Evolutionary conservation across 345 rosid species (phyloP), one percentile per base, ranked within the genome.

Genomic region (Carallia pectinifolia): DNA sequence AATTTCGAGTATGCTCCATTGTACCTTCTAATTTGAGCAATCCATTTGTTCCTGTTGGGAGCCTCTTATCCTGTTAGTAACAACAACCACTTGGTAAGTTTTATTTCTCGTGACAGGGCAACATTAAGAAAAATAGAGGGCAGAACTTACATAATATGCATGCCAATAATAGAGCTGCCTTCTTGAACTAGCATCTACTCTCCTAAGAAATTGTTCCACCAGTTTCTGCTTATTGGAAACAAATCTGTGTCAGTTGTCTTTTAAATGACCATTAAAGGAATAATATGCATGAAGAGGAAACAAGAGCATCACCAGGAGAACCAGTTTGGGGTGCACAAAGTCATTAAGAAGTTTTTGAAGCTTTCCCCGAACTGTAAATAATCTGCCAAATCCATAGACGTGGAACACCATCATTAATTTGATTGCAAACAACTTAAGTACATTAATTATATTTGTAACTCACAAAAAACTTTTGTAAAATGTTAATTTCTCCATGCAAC

Each of bases 21-120:
- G 64, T 83, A 83, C 90, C 91, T 87, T 89, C 91, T 72, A 89
- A 58, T 75, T 89, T 87, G 79, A 89, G 82, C 68, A 83, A 64
- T 60, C 90, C 91, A 59, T 65, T 81, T 55, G 90, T 77, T 80
- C 91, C 91, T 27, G 80, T 55, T 52, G 91, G 88, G 13, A 89
- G 83, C 78, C 95, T 82, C 78, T 87, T 89, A 9, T 87, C 91
- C 94, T 89, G 86, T 47, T 10, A 62, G 59, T 19, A 40, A 30
- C 62, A 31, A 63, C 34, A 56, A 69, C 13, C 7, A 23, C 15
- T 18, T 50, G 30, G 30, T 23, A 56, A 30, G 68, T 65, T 71
- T 40, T 23, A 52, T 58, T 74, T 73, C 61, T 31, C 2, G 65
- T 61, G 30, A n/a, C 1, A 61, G 33, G 38, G 60, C 17, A 34